Percentiles rank a stretch among this genome's conserved stretches.
phyloP scores from a whole-genome alignment of 768 basidiomycete genomes.

The Boletus edulis region DNA sequence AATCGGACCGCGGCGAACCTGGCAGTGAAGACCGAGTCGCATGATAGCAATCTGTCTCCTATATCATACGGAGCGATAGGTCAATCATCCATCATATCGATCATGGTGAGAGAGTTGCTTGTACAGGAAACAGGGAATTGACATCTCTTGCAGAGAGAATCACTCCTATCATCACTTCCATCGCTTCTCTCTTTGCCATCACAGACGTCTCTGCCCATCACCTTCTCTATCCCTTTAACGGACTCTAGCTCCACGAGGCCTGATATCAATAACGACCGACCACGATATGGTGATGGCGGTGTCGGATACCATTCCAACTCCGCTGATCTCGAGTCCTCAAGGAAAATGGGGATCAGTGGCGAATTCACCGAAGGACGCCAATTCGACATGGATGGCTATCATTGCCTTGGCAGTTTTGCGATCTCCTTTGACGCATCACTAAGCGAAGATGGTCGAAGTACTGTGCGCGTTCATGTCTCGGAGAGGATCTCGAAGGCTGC shows the following conservation, averaged over 20 bases:
- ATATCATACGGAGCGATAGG: slow-evolving; percentile 37
- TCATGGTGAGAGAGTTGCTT: slow-evolving; percentile 53
- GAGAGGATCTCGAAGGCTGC: slow-evolving; percentile 31
- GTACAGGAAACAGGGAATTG: slow-evolving; percentile 5
- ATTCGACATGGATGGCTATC: slow-evolving; percentile 44
- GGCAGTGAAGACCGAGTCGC: slow-evolving; percentile 57
- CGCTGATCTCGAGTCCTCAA: slow-evolving; percentile 32
- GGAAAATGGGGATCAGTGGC: slow-evolving; percentile 32
- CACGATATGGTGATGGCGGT: slow-evolving; percentile 33
- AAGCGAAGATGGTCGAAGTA: slow-evolving; percentile 66
- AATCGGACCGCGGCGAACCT: slow-evolving; percentile 33
- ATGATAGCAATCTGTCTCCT: slow-evolving; percentile 49
- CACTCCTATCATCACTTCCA: slow-evolving; percentile 75
- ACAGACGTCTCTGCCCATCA: slow-evolving; percentile 51
- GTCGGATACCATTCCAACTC: slow-evolving; percentile 49
- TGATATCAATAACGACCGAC: slow-evolving; percentile 57
- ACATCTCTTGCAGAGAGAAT: slow-evolving; percentile 43
- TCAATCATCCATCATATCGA: slow-evolving; percentile 61
- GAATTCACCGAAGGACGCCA: slow-evolving; percentile 48
- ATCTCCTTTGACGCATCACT: slow-evolving; percentile 72
- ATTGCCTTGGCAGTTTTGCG: slow-evolving; percentile 54
- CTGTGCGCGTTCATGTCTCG: slow-evolving; percentile 67
- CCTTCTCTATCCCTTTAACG: slow-evolving; percentile 54
- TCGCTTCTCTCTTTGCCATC: slow-evolving; percentile 67
- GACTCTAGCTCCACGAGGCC: slow-evolving; percentile 34